Evolutionary conservation across 371 early-diverging fungal genomes (phyloP).

Genomic region (Syncephalis fuscata): DNA sequence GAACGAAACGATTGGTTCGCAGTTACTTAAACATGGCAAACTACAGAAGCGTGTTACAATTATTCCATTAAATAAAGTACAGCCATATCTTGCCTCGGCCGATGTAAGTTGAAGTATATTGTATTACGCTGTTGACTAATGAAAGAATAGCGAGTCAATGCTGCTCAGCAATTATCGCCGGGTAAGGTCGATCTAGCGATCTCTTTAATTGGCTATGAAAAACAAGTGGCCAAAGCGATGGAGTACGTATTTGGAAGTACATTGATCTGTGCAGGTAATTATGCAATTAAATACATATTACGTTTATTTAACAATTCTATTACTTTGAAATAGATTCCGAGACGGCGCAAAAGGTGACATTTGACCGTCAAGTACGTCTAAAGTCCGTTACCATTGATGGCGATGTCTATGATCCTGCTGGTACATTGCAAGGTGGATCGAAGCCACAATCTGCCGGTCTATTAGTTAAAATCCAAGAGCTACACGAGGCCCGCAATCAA

Average conservation of each 20-base stretch:
- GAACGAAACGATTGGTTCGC: conserved; percentile 71
- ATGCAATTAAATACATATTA: neutral
- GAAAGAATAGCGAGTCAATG: conserved; percentile 34
- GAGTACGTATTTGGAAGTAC: conserved; percentile 91
- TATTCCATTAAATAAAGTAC: conserved; percentile 96
- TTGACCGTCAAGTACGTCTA: conserved; percentile 54
- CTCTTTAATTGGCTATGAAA: conserved; percentile 62
- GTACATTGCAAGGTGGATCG: conserved; percentile 95
- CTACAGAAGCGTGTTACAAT: conserved; percentile 80
- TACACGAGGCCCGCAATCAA: conserved; percentile 35
- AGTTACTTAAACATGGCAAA: conserved; percentile 63
- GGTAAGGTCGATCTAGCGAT: conserved; percentile 76
- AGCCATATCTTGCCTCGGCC: conserved; percentile 36
- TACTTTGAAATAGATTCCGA: conserved; percentile 37
- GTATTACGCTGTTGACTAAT: no score
- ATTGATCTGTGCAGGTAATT: conserved; percentile 60
- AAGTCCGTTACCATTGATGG: conserved; percentile 96
- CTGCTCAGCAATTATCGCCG: conserved; percentile 59
- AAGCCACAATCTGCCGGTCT: conserved; percentile 57
- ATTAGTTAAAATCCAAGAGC: conserved; percentile 44
- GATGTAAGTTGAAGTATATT: conserved; percentile 22
- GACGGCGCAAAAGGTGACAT: conserved; percentile 78
- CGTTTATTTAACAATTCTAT: neutral
- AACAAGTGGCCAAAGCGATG: conserved; percentile 73
- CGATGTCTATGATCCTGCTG: conserved; percentile 97